phyloP scores from a whole-genome alignment of 2,329 filamentous ascomycete species.

The Ramularia collo-cygni region DNA sequence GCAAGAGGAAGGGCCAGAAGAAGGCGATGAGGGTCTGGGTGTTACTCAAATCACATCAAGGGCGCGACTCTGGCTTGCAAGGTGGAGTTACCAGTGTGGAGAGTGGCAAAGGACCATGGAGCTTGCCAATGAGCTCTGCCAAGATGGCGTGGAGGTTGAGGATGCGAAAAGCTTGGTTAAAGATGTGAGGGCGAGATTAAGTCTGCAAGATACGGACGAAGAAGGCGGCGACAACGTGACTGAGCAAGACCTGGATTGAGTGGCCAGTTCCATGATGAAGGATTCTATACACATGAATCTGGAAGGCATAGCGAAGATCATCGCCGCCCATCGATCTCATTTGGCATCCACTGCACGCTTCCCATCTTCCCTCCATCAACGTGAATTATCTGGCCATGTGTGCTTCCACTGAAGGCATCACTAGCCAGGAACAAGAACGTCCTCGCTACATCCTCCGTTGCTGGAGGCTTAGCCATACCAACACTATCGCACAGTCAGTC shows the following conservation, averaged over 20 bases:
- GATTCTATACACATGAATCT: no score
- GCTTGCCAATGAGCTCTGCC: conserved; percentile 82
- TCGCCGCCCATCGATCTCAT: conserved; percentile 6
- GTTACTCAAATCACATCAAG: conserved; percentile 89
- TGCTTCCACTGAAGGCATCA: conserved; percentile 38
- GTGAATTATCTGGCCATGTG: conserved; percentile 40
- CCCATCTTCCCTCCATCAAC: conserved; percentile 43
- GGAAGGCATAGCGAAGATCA: no score
- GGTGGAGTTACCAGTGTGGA: conserved; percentile 66
- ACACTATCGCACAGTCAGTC: conserved; percentile 6
- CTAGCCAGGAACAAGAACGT: conserved; percentile 42
- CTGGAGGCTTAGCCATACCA: conserved; percentile 34
- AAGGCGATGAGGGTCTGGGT: conserved; percentile 55
- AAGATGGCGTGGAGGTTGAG: conserved; percentile 93
- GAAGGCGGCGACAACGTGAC: conserved; percentile 2
- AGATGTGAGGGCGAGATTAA: conserved; percentile 73
- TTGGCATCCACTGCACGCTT: conserved; percentile 15
- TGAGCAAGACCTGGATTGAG: background rate
- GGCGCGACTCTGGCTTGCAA: conserved; percentile 88
- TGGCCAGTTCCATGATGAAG: no score
- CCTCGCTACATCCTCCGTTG: conserved; percentile 37
- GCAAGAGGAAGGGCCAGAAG: conserved; percentile 69
- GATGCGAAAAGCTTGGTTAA: conserved; percentile 90
- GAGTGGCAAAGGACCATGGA: conserved; percentile 73
- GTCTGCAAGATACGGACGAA: conserved; percentile 15